A percentile compares a stretch with the other conserved stretches of the same genome.
phyloP scores from a whole-genome alignment of 352 stramenopile genomes.

The Phytopythium aichiense region DNA sequence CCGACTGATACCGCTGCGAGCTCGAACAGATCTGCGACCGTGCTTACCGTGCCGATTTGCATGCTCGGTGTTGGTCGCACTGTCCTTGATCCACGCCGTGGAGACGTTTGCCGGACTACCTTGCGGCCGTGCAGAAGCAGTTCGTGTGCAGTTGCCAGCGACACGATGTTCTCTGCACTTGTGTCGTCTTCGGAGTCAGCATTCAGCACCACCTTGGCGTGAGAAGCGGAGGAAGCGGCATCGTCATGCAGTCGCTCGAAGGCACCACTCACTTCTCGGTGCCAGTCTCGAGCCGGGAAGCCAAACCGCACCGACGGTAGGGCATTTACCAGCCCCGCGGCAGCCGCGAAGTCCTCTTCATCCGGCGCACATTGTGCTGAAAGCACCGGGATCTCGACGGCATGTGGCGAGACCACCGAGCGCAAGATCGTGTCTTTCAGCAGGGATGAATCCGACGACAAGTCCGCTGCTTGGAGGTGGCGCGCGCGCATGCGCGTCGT shows the following conservation, averaged over 20 bases:
- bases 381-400: neutral
- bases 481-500: constrained; percentile 12
- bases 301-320: constrained; percentile 19
- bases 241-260: neutral
- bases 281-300: constrained; percentile 21
- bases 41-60: neutral
- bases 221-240: too few species aligned
- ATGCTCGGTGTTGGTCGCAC: neutral
- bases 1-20: too few species aligned
- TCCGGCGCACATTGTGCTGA: neutral
- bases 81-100: neutral
- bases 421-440: constrained; percentile 15
- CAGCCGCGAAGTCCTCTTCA: neutral
- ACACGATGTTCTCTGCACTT: constrained; percentile 10
- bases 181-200: neutral
- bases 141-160: constrained; percentile 22
- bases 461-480: constrained; percentile 19
- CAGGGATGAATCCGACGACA: neutral
- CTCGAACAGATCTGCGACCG: neutral
- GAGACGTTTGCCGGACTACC: constrained; percentile 12
- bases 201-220: neutral
- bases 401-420: neutral
- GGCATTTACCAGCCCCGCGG: neutral
- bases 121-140: constrained; percentile 24
- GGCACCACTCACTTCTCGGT: constrained; percentile 6